Evolutionary conservation across 2,329 filamentous ascomycete species (phyloP), one percentile per base, ranked within the genome.

Genomic region (Penicillium sp.): DNA sequence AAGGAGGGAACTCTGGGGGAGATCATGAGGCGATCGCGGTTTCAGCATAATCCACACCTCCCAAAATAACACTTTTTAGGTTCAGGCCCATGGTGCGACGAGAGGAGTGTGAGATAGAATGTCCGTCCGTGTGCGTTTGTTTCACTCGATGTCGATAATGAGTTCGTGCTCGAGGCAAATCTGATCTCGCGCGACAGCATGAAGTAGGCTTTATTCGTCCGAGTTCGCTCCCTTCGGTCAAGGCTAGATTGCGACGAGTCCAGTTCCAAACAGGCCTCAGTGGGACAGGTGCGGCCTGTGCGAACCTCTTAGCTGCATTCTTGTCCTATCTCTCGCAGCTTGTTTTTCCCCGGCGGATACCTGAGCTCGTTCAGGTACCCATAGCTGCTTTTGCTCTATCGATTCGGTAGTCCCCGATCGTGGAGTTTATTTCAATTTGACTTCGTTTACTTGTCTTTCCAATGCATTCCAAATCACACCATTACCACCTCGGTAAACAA

Each of bases 11-110:
- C 44, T 48, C 13, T 31, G 18, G 9, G 27, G 10, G 46, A 40
- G 47, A 52, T 52, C 46, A 36, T 54, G 57, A 58, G 35, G 55
- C 51, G 52, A 55, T 57, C 53, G 51, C 27, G 44, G 53, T 60
- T 60, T 61, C 55, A 58, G 28, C n/a, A 42, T 36, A 30, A 36
- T 41, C 44, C 31, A 20, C 22, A 35, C 45, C 16, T 53, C 33
- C 50, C 45, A 48, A 48, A 53, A 45, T 36, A 16, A 27, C 16
- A 30, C 40, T 14, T 28, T 28, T 20, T 40, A 20, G 41, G 45
- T 40, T 46, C 31, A 50, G 44, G 48, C 43, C 53, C 47, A 54
- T 45, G n/a, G 39, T 33, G 44, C 22, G 46, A 55, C 49, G 18
- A 41, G 18, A 22, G 11, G 14, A 45, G 44, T 50, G 14, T 50